Evolutionary conservation across 768 basidiomycete species (phyloP).

Genomic region (Naganishia randhawae): DNA sequence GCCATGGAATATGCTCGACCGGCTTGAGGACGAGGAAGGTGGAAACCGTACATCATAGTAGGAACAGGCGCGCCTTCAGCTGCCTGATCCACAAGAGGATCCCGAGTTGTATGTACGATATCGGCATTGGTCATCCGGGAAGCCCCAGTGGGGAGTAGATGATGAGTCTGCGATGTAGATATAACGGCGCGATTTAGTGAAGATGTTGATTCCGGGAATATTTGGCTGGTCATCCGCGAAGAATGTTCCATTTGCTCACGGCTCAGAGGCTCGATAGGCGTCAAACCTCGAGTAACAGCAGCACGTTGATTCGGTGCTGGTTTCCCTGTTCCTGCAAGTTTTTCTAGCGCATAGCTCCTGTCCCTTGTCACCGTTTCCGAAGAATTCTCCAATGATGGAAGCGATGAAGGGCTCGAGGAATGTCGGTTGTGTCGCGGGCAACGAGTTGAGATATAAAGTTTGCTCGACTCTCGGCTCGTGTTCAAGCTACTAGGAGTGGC

Average conservation of each 20-base stretch:
- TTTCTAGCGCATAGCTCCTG: neutral
- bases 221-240: neutral
- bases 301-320: neutral
- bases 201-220: neutral
- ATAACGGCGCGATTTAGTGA: too few species aligned
- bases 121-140: neutral
- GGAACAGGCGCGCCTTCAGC: neutral
- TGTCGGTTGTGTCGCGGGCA: neutral
- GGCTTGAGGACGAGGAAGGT: slow-evolving; percentile 26
- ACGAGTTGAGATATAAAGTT: neutral
- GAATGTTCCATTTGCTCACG: neutral
- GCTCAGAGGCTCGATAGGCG: neutral
- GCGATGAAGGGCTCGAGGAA: neutral
- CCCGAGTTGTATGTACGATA: neutral
- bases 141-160: too few species aligned
- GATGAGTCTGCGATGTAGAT: too few species aligned
- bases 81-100: neutral
- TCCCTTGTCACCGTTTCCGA: neutral
- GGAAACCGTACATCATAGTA: slow-evolving; percentile 23
- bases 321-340: neutral
- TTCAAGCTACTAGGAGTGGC: neutral
- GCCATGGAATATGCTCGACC: slow-evolving; percentile 20
- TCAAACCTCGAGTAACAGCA: neutral
- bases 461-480: neutral
- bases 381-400: neutral